Evolutionary conservation across 257 asterid genomes (phyloP).

Genomic region (Buddleja alternifolia): DNA sequence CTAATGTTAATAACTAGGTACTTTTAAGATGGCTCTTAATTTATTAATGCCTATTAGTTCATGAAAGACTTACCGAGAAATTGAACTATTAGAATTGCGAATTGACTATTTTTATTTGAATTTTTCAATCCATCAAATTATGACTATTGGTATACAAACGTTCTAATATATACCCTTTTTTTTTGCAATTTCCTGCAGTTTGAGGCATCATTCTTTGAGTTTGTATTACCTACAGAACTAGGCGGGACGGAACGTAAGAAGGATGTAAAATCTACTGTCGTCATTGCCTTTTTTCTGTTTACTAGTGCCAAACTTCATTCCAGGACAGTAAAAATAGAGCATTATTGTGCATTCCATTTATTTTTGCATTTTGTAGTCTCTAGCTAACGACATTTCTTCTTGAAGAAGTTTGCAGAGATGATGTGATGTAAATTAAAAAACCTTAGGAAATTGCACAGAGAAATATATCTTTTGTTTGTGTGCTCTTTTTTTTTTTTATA

Average conservation of each 20-base stretch:
- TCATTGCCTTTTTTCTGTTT: conserved; percentile 11
- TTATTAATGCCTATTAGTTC: too few relatives aligned
- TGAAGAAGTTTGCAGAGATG: conserved; percentile 30
- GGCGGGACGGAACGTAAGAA: conserved; percentile 2
- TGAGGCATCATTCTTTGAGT: conserved; percentile 21
- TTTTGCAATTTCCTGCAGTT: conserved; percentile 28
- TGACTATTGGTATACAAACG: background rate
- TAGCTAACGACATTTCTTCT: conserved; percentile 22
- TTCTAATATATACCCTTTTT: conserved; percentile 1
- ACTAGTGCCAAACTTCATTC: conserved; percentile 2
- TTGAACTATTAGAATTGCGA: too few relatives aligned
- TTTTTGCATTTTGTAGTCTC: conserved; percentile 15
- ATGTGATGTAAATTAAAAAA: conserved; percentile 28
- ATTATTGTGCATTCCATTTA: conserved; percentile 17
- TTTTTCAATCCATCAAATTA: too few relatives aligned
- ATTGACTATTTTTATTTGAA: too few relatives aligned
- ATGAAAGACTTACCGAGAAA: too few relatives aligned
- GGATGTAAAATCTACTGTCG: conserved; percentile 16
- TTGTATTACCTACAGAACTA: conserved; percentile 20
- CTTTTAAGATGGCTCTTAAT: too few relatives aligned
- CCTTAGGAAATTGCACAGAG: conserved; percentile 25
- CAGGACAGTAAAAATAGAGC: background rate
- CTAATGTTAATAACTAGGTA: too few relatives aligned
- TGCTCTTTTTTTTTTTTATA: background rate
- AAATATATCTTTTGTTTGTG: background rate